phyloP scores from a whole-genome alignment of 2,329 filamentous ascomycete species.

The Arthrobotrys megalospora region DNA sequence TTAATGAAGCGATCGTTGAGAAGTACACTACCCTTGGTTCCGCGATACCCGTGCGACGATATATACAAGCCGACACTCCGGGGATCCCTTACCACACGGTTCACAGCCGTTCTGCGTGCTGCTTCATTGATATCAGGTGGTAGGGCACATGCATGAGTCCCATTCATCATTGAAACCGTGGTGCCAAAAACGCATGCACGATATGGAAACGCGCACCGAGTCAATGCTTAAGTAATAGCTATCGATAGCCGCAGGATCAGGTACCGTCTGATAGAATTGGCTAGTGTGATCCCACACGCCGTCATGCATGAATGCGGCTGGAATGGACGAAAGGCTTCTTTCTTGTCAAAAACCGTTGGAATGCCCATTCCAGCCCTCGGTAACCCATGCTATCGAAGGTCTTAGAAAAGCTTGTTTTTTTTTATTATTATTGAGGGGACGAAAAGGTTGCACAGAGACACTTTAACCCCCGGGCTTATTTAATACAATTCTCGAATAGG shows the following conservation, averaged over 20 bases:
- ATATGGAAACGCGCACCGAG: too few species aligned
- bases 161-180: too few species aligned
- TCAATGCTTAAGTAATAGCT: too few species aligned
- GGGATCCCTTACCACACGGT: too few species aligned
- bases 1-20: constrained; percentile 49
- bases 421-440: neutral
- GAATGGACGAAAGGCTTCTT: neutral
- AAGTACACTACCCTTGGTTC: neutral
- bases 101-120: too few species aligned
- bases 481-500: neutral
- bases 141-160: too few species aligned
- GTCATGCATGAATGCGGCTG: constrained; percentile 36
- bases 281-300: neutral
- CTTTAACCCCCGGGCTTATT: constrained; percentile 24
- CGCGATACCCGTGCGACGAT: too few species aligned
- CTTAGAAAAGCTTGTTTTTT: constrained; percentile 55
- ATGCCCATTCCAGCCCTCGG: neutral
- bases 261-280: constrained; percentile 13
- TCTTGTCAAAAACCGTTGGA: constrained; percentile 5
- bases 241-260: neutral
- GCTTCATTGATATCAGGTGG: too few species aligned
- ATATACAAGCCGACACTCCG: too few species aligned
- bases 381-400: constrained; percentile 15
- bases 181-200: too few species aligned
- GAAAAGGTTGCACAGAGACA: constrained; percentile 28